Percentiles rank a stretch among this genome's conserved stretches.
phyloP scores from a whole-genome alignment of 164 flowering plant species.

The Aristolochia californica region DNA sequence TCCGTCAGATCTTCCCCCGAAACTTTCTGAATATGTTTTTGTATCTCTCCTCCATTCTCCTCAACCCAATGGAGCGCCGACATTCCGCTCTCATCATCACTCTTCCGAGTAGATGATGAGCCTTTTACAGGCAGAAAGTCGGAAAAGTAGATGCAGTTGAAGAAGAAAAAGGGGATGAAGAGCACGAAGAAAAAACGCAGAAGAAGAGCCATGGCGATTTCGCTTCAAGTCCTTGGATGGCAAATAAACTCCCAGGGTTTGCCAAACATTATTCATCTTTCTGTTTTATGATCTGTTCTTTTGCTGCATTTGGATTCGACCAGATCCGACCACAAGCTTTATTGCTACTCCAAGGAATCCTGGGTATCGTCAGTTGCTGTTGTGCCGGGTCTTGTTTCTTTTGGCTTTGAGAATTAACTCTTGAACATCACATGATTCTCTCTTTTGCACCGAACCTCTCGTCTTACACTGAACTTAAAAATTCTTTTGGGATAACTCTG shows the following conservation, averaged over 20 bases:
- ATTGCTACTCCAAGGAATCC: constrained; percentile 99
- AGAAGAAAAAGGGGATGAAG: constrained; percentile 25
- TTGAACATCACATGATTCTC: constrained; percentile 3
- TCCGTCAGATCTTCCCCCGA: constrained; percentile 42
- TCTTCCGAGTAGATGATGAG: constrained; percentile 5
- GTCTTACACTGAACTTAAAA: no score
- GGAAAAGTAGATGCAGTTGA: constrained; percentile 17
- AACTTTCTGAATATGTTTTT: constrained; percentile 22
- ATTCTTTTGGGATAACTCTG: no score
- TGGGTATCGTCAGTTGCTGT: constrained; percentile 57
- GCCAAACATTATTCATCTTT: constrained; percentile 6
- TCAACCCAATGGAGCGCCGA: constrained; percentile 7
- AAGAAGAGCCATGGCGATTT: constrained; percentile 31
- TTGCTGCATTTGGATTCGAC: constrained; percentile 17
- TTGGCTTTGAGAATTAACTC: constrained; percentile 13
- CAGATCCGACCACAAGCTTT: constrained; percentile 38
- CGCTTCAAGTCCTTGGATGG: not conserved
- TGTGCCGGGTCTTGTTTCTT: constrained; percentile 38
- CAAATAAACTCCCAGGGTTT: not conserved
- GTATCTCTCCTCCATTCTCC: constrained; percentile 15
- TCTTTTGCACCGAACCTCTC: no score
- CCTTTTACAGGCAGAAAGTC: no score
- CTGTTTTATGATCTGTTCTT: constrained; percentile 8
- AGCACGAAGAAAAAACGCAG: constrained; percentile 14
- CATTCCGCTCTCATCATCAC: constrained; percentile 9